Evolutionary conservation across 1,284 basidiomycete genomes (phyloP), one percentile per base, ranked within the genome.

Genomic region (Cutaneotrichosporon cutaneum): DNA sequence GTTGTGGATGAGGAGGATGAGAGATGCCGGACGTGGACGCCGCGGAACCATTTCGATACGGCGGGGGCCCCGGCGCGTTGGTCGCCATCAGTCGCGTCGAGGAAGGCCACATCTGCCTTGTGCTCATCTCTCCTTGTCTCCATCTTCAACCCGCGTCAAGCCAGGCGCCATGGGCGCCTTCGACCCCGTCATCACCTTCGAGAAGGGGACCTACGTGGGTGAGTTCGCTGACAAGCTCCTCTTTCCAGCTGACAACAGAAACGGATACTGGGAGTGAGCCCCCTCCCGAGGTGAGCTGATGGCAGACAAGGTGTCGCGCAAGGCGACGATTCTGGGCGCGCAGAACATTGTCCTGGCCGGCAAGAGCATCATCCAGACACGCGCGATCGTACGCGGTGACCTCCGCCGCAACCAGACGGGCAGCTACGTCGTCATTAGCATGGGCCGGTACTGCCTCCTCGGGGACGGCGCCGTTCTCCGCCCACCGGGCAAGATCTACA

Each of bases 311-410:
- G 93, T 98, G 56, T 96, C 94, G 36, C 86, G 94, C 53, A 87
- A 90, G 66, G 92, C 93, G 10, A 88, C 87, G n/a, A 97, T 99
- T 69, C 86, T 89, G 48, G 96, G 96, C 10, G 92, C 94, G 8
- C 89, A 93, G 74, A 97, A 98, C 76, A 99, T 99, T 75, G 92
- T 98, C 63, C 86, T 99, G 3, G 93, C 92, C 36, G 96, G 95
- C 45, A 98, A 98, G 81, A 95, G 92, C 5, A 92, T 99, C 76
- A 95, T 99, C 59, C 89, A 94, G 14, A 89, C 86, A 56, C 86
- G 87, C 42, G 68, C 71, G 8, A 68, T 75, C 39, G 63, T 73
- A 26, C 66, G 72, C 55, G 74, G 73, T 13, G 72, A 73, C 60
- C 66, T 75, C 26, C 67, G 67, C 56, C 83, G 92, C 53, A 88